phyloP scores from a whole-genome alignment of 2,329 filamentous ascomycete genomes.

The Lecanicillium sp. region DNA sequence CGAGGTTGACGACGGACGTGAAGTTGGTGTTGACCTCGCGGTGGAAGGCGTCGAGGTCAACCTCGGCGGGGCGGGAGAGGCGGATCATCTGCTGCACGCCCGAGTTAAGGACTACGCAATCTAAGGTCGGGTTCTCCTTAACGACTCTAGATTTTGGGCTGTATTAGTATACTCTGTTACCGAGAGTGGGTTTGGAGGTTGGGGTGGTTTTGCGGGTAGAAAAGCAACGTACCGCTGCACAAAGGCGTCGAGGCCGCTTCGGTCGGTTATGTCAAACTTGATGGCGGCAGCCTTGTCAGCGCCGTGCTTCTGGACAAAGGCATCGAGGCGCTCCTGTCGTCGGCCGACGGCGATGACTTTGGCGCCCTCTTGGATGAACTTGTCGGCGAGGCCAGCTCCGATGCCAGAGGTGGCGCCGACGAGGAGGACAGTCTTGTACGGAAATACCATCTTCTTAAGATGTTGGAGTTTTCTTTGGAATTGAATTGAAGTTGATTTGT shows the following conservation, averaged over 20 bases:
- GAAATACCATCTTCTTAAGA: slow-evolving; percentile 39
- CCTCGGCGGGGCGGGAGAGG: slow-evolving; percentile 10
- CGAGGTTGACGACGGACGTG: slow-evolving; percentile 13
- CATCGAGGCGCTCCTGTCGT: slow-evolving; percentile 39
- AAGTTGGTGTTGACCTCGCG: slow-evolving; percentile 14
- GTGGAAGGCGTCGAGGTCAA: slow-evolving; percentile 20
- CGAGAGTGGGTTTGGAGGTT: slow-evolving; percentile 1
- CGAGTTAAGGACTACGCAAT: slow-evolving; percentile 49
- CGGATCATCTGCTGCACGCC: slow-evolving; percentile 39
- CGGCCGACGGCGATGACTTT: slow-evolving; percentile 39
- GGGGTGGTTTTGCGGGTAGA: not conserved
- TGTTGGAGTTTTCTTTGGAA: not conserved
- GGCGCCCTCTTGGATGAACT: slow-evolving; percentile 30
- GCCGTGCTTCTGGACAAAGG: slow-evolving; percentile 36
- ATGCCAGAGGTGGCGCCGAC: slow-evolving; percentile 24
- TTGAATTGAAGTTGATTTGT: not conserved
- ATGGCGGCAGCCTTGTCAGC: slow-evolving; percentile 28
- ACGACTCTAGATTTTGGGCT: slow-evolving; percentile 5
- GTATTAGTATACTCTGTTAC: no score
- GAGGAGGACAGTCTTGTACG: slow-evolving; percentile 47
- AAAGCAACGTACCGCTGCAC: slow-evolving; percentile 7
- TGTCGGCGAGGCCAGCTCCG: slow-evolving; percentile 21
- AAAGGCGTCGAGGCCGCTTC: slow-evolving; percentile 22
- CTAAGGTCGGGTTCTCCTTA: slow-evolving; percentile 37
- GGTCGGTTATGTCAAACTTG: slow-evolving; percentile 34